Base-by-base conservation (phyloP, 2,329 filamentous ascomycete genomes). In the Plectosphaerella sp. region DNA sequence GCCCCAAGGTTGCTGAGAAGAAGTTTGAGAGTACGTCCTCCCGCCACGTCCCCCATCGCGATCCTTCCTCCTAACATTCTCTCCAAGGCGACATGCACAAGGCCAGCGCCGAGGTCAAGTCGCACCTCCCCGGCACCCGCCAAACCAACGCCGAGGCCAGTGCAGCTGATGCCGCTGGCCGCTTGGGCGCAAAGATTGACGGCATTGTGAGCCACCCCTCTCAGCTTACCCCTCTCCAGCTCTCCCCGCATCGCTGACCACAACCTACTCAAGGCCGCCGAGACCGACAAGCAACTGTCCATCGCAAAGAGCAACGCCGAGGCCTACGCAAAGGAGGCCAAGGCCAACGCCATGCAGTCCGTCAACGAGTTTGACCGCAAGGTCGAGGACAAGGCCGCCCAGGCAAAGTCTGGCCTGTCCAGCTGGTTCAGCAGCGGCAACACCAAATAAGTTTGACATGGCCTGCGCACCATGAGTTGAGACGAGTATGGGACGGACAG, bases 341-440 rank as follows among this genome's bases (percentile, higher is more conserved):
- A 87, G 59, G 80, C 84, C 41, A 78, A 86, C 55, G 73, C 85
- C 33, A 70, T 87, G 62, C 83, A 86, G 67, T 88, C 91, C 64
- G 83, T 94, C 49, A 87, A 97, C 71, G 83, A 87, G 68, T 86
- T 92, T 62, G 92, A 96, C 73, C 82, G 84, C 63, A 91, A 84
- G 59, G 87, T 96, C 49, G 88, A 92, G 75, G 77, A 89, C 59
- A 84, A 85, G 59, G 84, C 91, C 4, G 72, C 84, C 49, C 88
- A 96, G 76, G 88, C 91, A 45, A 96, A 96, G 84, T 83, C 84
- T 62, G 87, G 88, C 58, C 71, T 96, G 62, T 89, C 87, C 42
- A 82, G 88, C 67, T 97, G 91, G 92, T 96, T 97, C 64, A 87
- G 91, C 52, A 80, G 81, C 24, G 39, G 48, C 48, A 49, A 43